Evolutionary conservation across 208 protist genomes (phyloP).

Genomic region (Endotrypanum monterogeii): DNA sequence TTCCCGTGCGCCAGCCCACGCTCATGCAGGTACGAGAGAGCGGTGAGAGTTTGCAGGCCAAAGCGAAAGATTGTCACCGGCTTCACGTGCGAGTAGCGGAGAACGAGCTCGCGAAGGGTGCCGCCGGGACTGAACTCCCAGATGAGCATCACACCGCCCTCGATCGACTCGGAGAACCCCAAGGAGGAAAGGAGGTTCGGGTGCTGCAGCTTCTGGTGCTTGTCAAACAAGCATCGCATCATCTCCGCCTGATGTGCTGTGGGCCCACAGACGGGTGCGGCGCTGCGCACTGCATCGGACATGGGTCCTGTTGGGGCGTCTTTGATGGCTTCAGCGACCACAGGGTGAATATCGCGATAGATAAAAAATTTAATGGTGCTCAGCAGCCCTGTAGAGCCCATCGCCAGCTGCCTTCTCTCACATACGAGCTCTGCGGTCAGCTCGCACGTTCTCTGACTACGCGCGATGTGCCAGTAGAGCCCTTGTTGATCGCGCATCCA

Average conservation of each 20-base stretch:
- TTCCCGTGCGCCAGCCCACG: constrained; percentile 59
- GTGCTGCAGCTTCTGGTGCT: constrained; percentile 13
- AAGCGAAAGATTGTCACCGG: constrained; percentile 39
- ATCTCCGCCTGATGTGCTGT: constrained; percentile 3
- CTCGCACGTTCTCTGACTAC: background rate
- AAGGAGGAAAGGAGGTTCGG: constrained; percentile 12
- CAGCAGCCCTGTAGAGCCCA: constrained; percentile 13
- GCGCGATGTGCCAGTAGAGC: constrained; percentile 12
- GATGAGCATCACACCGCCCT: constrained; percentile 18
- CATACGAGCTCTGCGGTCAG: background rate
- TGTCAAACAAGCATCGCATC: constrained; percentile 7
- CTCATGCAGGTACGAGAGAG: constrained; percentile 57
- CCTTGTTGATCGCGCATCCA: constrained; percentile 12
- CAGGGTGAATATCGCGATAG: constrained; percentile 7
- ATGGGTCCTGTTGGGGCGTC: constrained; percentile 10
- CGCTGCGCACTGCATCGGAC: constrained; percentile 25
- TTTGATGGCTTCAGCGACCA: constrained; percentile 15
- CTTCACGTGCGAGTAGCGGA: constrained; percentile 24
- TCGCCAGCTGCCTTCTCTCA: background rate
- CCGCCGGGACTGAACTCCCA: constrained; percentile 45
- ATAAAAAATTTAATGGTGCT: background rate
- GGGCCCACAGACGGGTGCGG: constrained; percentile 10
- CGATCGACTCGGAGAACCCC: constrained; percentile 6
- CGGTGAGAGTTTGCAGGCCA: constrained; percentile 43
- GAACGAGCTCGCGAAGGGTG: constrained; percentile 28